Evolutionary conservation across 257 asterid genomes (phyloP), one percentile per base, ranked within the genome.

Genomic region (Echites panduratus): DNA sequence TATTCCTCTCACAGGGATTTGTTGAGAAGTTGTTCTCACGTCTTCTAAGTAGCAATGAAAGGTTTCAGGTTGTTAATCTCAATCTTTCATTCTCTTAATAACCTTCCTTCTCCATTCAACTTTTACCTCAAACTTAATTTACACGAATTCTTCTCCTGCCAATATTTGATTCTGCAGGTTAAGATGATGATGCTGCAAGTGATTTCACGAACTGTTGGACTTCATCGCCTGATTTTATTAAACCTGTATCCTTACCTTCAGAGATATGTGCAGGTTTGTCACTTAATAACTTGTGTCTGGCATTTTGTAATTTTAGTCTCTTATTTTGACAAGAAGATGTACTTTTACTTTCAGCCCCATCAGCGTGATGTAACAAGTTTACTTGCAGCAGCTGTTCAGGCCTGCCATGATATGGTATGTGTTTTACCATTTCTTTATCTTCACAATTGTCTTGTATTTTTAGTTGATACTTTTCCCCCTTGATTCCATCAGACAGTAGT

Each of bases 381-480:
- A 70, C 95, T 92, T 76, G 98, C 98, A 47, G 96, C 99, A 59
- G 98, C 96, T 71, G 96, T 95, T 68, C 99, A 95, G 86, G 89
- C 97, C 41, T 95, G 99, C 83, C 99, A 95, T 80, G 99, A 95
- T 82, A 89, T 95, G 99, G 98, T 95, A 88, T 58, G 54, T 62
- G 71, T 19, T 20, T 74, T 44, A 14, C 22, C 48, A 72, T 12
- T 65, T 48, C 70, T 29, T 75, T 43, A 66, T 26, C 44, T 67
- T 53, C 44, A 17, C 26, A 7, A 4, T 11, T 19, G 20, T 48
- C 1, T 20, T 19, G n/a, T 53, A 16, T 35, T 11, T 61, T 61
- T 29, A n/a, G 47, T 58, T 29, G 27, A 64, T 19, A 14, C 29
- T 79, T 16, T 29, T 70, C 63, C 24, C 71, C 66, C 20, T 41